These are phyloP conservation scores for Arthrinium phaeospermum DNA, from an alignment of 2,329 filamentous ascomycete species.

Conservation along the genomic window DNA sequence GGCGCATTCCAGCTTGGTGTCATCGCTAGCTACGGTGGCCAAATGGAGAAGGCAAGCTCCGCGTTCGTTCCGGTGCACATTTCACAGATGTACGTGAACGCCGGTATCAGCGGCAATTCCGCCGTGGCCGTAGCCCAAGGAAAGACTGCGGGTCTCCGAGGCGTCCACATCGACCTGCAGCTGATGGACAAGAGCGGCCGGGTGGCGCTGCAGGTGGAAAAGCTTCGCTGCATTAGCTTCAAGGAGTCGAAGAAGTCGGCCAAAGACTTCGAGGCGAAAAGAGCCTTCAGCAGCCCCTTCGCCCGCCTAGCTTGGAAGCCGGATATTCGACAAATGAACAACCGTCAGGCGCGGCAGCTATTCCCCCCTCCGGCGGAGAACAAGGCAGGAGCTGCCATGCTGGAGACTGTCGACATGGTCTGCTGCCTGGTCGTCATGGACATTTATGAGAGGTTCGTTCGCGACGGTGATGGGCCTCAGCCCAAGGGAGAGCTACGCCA, in stretches of 20 bases:
- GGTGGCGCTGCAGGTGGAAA: conserved; percentile 23
- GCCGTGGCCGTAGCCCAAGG: conserved; percentile 21
- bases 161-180: conserved; percentile 26
- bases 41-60: conserved; percentile 20
- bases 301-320: conserved; percentile 29
- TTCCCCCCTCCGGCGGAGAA: conserved; percentile 28
- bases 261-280: conserved; percentile 12
- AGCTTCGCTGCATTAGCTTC: conserved; percentile 21
- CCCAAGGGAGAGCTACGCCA: conserved; percentile 2
- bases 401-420: conserved; percentile 20
- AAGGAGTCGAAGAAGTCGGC: conserved; percentile 17
- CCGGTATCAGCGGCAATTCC: background rate
- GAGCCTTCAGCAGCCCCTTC: conserved; percentile 28
- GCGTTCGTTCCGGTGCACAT: conserved; percentile 29
- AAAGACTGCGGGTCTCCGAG: conserved; percentile 24
- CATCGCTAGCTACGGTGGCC: conserved; percentile 30
- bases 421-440: conserved; percentile 22
- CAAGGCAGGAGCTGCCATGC: conserved; percentile 7
- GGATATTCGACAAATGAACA: conserved; percentile 30
- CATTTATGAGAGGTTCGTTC: conserved; percentile 17
- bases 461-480: background rate
- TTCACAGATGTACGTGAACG: conserved; percentile 25
- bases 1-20: conserved; percentile 28
- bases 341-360: conserved; percentile 22
- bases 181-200: conserved; percentile 24